Evolutionary conservation across 495 filamentous ascomycete genomes (phyloP).

Genomic region (Lepraria neglecta): DNA sequence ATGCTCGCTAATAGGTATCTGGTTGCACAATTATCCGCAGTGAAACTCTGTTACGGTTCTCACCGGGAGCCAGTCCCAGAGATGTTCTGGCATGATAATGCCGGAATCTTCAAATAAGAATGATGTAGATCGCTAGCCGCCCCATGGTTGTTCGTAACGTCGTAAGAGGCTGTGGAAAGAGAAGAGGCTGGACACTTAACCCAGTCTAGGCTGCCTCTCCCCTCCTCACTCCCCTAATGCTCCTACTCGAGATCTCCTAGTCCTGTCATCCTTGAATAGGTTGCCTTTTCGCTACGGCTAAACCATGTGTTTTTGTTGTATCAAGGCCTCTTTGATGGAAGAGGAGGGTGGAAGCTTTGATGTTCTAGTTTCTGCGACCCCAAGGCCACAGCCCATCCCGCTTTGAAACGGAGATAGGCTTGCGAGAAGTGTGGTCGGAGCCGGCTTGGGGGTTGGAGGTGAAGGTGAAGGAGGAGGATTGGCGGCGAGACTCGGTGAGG

Average conservation of each 20-base stretch:
- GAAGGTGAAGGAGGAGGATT: constrained; percentile 3
- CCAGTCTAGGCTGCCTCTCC: no score
- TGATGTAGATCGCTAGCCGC: not conserved
- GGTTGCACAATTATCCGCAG: constrained; percentile 2
- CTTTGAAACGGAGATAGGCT: constrained; percentile 44
- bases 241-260: no score
- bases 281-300: no score
- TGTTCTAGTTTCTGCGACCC: constrained; percentile 76
- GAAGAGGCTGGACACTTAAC: no score
- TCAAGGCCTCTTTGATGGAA: no score
- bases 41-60: constrained; percentile 21
- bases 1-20: not conserved
- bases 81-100: not conserved
- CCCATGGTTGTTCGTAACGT: constrained; percentile 54
- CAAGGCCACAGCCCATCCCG: constrained; percentile 50
- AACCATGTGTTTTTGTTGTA: no score
- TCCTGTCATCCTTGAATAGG: no score
- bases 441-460: constrained; percentile 70
- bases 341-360: not conserved
- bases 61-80: constrained; percentile 19
- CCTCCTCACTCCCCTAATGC: no score
- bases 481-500: constrained; percentile 19
- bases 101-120: not conserved
- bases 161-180: no score
- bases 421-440: constrained; percentile 56